Base-by-base conservation (phyloP, 164 flowering plant species). In the Tetracentron sinense region DNA sequence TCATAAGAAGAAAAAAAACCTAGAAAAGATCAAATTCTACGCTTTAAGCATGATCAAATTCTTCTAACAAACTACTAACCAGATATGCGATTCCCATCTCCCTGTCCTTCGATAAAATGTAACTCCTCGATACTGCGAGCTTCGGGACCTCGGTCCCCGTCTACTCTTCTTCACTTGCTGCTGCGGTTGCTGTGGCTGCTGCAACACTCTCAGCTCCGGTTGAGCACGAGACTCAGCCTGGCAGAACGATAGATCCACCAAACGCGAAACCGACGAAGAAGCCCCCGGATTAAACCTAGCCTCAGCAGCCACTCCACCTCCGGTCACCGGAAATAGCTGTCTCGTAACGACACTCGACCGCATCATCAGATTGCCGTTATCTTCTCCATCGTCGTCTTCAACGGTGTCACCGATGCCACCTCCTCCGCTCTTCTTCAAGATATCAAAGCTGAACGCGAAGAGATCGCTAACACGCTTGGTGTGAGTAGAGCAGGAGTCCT, bases 31-130 rank as follows among this genome's bases (percentile, higher is more conserved):
- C 4, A 33, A 55, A 58, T 29, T 58, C 29, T 52, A 25, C n/a
- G n/a, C n/a, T n/a, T n/a, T n/a, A n/a, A n/a, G n/a, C 56, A 22
- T 22, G 14, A 15, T 33, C 8, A 33, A 33, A 4, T 4, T 4
- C 16, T 19, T 23, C 30, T n/a, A 61, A 7, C 4, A 15, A 21
- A 42, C 29, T 44, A 51, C 72, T 55, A 28, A 79, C 88, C 91
- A 83, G 61, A 83, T 79, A 67, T 80, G 85, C n/a, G 87, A 82
- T 58, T 77, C 83, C 88, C 95, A 76, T 73, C 90, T 58, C 5
- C 83, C 83, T 10, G 83, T 79, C 58, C 83, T 62, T 7, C 83
- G 76, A 53, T 82, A 79, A 28, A 77, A 82, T 48, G 83, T 79
- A 23, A 82, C 83, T 4, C 85, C 85, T 1, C 85, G 68, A 63